phyloP scores from a whole-genome alignment of 495 filamentous ascomycete species.

The Acidomyces sp. region DNA sequence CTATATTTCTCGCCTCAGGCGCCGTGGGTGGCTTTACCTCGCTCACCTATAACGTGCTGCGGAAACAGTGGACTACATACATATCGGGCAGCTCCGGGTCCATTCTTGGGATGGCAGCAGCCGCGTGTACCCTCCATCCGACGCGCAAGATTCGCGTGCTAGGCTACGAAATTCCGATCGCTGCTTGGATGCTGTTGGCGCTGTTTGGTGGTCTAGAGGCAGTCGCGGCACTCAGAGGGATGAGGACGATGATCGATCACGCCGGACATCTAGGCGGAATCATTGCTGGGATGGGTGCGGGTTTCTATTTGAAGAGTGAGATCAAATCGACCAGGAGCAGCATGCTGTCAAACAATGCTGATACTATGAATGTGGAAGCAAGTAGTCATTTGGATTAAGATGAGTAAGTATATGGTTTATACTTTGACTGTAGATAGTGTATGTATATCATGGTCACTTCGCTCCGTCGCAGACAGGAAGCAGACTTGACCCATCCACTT shows the following conservation, averaged over 20 bases:
- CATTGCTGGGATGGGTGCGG: constrained; percentile 33
- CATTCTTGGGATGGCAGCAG: constrained; percentile 51
- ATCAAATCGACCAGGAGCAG: too few relatives aligned
- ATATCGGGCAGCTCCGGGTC: constrained; percentile 65
- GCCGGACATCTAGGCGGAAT: constrained; percentile 63
- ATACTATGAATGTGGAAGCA: too few relatives aligned
- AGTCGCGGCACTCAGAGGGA: constrained; percentile 28
- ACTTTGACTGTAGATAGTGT: too few relatives aligned
- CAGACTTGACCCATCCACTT: too few relatives aligned
- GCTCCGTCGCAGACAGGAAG: too few relatives aligned
- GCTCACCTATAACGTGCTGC: constrained; percentile 45
- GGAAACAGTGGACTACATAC: constrained; percentile 35
- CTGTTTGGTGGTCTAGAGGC: constrained; percentile 37
- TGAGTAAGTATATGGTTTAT: too few relatives aligned
- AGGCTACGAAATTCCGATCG: constrained; percentile 36
- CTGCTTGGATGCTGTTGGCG: constrained; percentile 37
- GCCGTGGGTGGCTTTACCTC: constrained; percentile 51
- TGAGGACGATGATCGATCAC: constrained; percentile 41
- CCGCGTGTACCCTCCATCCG: constrained; percentile 54
- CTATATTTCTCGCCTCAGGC: constrained; percentile 59
- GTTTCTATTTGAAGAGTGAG: not conserved
- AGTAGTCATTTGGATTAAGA: too few relatives aligned
- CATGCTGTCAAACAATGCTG: too few relatives aligned
- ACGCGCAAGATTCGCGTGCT: constrained; percentile 39
- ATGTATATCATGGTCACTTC: too few relatives aligned